These are phyloP conservation scores for Colletotrichum sp. DNA, from an alignment of 2,329 filamentous ascomycete species.

Conservation along the genomic window DNA sequence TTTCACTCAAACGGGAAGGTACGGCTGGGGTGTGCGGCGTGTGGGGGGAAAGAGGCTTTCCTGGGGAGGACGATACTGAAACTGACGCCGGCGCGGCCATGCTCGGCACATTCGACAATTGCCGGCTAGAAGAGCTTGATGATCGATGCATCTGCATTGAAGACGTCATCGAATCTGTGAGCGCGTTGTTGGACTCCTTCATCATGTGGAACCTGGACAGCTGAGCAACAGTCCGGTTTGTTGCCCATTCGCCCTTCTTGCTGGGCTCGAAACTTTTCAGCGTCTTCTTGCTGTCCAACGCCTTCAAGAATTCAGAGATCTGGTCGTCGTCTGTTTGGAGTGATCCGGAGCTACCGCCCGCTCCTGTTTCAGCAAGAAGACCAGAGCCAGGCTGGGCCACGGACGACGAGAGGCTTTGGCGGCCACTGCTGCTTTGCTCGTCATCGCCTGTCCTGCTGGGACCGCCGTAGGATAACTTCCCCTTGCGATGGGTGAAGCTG, in stretches of 20 bases:
- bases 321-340: constrained; percentile 84
- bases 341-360: constrained; percentile 70
- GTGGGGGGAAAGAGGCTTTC: constrained; percentile 87
- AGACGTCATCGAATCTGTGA: constrained; percentile 93
- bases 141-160: constrained; percentile 86
- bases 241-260: constrained; percentile 71
- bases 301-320: constrained; percentile 90
- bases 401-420: constrained; percentile 75
- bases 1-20: constrained; percentile 90
- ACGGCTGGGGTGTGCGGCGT: constrained; percentile 94
- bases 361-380: constrained; percentile 73
- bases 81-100: constrained; percentile 77
- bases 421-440: constrained; percentile 81
- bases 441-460: constrained; percentile 71
- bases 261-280: constrained; percentile 76
- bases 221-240: constrained; percentile 78
- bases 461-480: constrained; percentile 77
- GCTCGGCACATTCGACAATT: constrained; percentile 64
- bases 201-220: constrained; percentile 87
- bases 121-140: constrained; percentile 73
- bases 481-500: constrained; percentile 87
- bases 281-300: constrained; percentile 88
- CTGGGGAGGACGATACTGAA: constrained; percentile 87
- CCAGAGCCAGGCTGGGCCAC: constrained; percentile 78
- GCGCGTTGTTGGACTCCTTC: constrained; percentile 84